Base-by-base conservation (phyloP, 257 asterid species). In the Cynanchum wilfordii region DNA sequence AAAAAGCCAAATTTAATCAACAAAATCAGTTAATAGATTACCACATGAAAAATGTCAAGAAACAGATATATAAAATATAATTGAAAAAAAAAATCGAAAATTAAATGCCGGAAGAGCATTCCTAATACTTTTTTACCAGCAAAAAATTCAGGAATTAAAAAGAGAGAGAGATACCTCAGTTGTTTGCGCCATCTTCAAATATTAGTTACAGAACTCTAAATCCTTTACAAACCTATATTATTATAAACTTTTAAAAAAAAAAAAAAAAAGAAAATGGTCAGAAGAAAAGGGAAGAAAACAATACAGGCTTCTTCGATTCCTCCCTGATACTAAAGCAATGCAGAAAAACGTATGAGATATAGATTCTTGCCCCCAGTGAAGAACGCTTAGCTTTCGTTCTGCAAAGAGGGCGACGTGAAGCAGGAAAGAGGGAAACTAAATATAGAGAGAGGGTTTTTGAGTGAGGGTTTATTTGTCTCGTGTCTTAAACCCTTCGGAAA, bases 131-230 rank as follows among this genome's bases (percentile, higher is more conserved):
- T 63, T 4, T 7, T 4, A 30, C 27, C 2, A 17, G 17, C 49
- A 17, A 17, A 12, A 16, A 49, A 30, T 33, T 63, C 22, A 6
- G 45, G 45, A 29, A 27, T 10, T 24, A 7, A 44, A 58, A 5
- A 17, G 19, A 11, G 45, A n/a, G 15, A 44, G 10, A 13, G 42
- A 11, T 27, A 73, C 77, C 77, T 73, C 56, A 24, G 66, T 36
- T 2, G 77, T 36, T 36, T 65, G 77, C 68, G 77, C 65, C 72
- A 65, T 73, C 77, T 65, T 38, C 45, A 44, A 64, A 50, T n/a
- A 29, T 30, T 50, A 62, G 36, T n/a, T 62, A 11, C 47, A 16
- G 38, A 22, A 42, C 49, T 63, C 25, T 17, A 2, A 1, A 33
- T 63, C 49, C 44, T 38, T 63, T 25, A 7, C 0, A 29, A 9